phyloP scores from a whole-genome alignment of 2,329 filamentous ascomycete species.

The Monosporascus ibericus region DNA sequence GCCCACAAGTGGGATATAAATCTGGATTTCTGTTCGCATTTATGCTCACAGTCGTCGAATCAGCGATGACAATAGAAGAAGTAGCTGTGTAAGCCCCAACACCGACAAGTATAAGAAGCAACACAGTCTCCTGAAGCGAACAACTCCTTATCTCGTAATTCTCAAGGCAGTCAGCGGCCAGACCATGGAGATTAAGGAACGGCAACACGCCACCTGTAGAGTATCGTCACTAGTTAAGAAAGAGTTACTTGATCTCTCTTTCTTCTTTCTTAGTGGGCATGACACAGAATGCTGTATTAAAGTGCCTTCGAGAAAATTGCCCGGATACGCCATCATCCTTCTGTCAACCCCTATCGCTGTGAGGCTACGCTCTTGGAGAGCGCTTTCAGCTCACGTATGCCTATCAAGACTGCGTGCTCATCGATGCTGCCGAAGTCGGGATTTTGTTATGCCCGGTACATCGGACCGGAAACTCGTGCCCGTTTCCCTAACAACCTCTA shows the following conservation, averaged over 20 bases:
- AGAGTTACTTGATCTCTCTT: no score
- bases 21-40: constrained; percentile 2
- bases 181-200: constrained; percentile 7
- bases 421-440: constrained; percentile 8
- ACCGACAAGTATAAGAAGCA: constrained; percentile 3
- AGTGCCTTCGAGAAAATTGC: constrained; percentile 6
- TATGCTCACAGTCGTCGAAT: not conserved
- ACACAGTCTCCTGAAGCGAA: not conserved
- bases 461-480: constrained; percentile 7
- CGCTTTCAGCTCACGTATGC: constrained; percentile 2
- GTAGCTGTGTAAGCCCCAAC: not conserved
- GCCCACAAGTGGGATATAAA: constrained; percentile 3
- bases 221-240: not conserved
- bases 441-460: constrained; percentile 10
- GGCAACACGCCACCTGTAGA: constrained; percentile 4
- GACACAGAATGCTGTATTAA: not conserved
- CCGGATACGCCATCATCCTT: constrained; percentile 5
- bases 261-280: not conserved
- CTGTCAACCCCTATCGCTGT: constrained; percentile 7
- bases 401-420: constrained; percentile 6
- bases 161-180: constrained; percentile 5
- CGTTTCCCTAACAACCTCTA: not conserved
- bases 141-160: constrained; percentile 3
- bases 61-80: constrained; percentile 3
- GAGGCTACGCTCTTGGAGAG: constrained; percentile 1